Evolutionary conservation across 306 rosid genomes (phyloP).

Genomic region (Boehmeria nivea): DNA sequence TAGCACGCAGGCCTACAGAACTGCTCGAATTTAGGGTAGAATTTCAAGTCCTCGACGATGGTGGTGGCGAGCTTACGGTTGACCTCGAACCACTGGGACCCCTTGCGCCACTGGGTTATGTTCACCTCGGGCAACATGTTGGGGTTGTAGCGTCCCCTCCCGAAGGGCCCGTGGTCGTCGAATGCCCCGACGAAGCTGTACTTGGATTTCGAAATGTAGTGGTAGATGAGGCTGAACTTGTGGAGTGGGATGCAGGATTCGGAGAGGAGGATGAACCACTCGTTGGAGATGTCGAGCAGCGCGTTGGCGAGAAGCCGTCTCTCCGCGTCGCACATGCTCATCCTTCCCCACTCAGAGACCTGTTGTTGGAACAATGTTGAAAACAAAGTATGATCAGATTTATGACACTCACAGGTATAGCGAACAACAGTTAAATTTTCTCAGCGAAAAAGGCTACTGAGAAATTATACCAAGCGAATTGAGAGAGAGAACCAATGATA

Average conservation of each 20-base stretch:
- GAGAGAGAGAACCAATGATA: no score
- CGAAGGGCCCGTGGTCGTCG: constrained; percentile 77
- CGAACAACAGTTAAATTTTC: no score
- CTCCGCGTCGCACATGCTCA: constrained; percentile 97
- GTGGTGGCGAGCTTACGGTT: constrained; percentile 65
- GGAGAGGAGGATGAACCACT: constrained; percentile 76
- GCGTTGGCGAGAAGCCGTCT: constrained; percentile 91
- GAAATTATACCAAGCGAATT: no score
- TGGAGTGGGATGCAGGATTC: constrained; percentile 92
- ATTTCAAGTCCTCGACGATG: constrained; percentile 57
- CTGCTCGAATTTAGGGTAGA: constrained; percentile 48
- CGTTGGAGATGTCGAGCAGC: constrained; percentile 77
- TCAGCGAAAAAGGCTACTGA: no score
- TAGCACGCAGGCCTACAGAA: constrained; percentile 83
- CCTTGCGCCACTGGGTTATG: constrained; percentile 84
- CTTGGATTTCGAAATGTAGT: constrained; percentile 56
- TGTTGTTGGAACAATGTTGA: constrained; percentile 20
- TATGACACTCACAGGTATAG: no score
- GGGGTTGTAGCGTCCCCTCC: constrained; percentile 75
- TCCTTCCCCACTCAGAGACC: constrained; percentile 92
- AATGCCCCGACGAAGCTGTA: constrained; percentile 68
- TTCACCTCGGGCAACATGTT: constrained; percentile 75
- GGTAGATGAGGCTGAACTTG: constrained; percentile 52
- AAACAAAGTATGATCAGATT: no score
- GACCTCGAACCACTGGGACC: constrained; percentile 92